phyloP scores from a whole-genome alignment of 805 yeast species.

The Teunomyces funiuensis region DNA sequence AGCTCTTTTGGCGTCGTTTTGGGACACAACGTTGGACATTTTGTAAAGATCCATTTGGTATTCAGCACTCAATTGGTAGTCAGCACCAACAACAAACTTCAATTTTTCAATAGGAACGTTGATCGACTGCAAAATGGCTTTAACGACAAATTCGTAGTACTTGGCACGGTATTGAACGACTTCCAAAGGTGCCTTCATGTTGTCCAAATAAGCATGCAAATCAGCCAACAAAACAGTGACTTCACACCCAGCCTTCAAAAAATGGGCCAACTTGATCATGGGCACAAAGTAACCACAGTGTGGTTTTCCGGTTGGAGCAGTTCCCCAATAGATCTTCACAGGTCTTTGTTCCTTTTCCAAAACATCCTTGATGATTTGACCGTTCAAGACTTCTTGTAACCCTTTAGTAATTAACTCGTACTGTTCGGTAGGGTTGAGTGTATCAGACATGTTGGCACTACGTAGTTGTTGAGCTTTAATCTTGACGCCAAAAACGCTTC shows the following conservation, averaged over 20 bases:
- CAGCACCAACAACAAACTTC: slow-evolving; percentile 80
- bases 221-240: slow-evolving; percentile 92
- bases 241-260: slow-evolving; percentile 93
- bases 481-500: background rate
- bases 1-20: slow-evolving; percentile 96
- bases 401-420: slow-evolving; percentile 76
- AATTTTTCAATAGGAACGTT: slow-evolving; percentile 91
- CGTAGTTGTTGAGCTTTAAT: background rate
- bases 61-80: slow-evolving; percentile 76
- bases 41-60: slow-evolving; percentile 90
- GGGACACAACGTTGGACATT: slow-evolving; percentile 80
- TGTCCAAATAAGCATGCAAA: slow-evolving; percentile 93
- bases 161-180: slow-evolving; percentile 85
- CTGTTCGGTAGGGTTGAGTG: slow-evolving; percentile 58
- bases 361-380: slow-evolving; percentile 80
- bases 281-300: slow-evolving; percentile 99
- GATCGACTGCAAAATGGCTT: slow-evolving; percentile 80
- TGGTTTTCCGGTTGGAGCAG: slow-evolving; percentile 98
- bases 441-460: slow-evolving; percentile 17
- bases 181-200: slow-evolving; percentile 97
- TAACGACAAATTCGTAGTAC: slow-evolving; percentile 82
- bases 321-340: slow-evolving; percentile 94
- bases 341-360: slow-evolving; percentile 81
- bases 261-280: slow-evolving; percentile 94
- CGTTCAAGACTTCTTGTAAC: slow-evolving; percentile 89